phyloP scores from a whole-genome alignment of 306 rosid species.

The Rosa chinensis region DNA sequence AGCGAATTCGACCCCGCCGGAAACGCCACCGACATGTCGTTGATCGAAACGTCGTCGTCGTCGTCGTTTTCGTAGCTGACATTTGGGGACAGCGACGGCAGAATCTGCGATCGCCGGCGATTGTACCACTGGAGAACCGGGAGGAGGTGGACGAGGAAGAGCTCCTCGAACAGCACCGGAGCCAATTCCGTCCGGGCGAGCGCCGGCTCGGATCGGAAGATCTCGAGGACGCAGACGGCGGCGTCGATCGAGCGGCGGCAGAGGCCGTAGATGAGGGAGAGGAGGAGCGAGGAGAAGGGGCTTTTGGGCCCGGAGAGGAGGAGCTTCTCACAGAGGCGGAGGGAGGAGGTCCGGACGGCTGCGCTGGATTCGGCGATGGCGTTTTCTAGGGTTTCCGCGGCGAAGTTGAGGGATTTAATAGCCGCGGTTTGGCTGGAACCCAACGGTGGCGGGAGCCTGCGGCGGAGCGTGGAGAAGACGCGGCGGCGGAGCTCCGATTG shows the following conservation, averaged over 20 bases:
- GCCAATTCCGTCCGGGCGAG: slow-evolving; percentile 69
- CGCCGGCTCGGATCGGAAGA: slow-evolving; percentile 50
- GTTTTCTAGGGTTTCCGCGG: slow-evolving; percentile 52
- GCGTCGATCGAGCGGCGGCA: slow-evolving; percentile 40
- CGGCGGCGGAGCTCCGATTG: slow-evolving; percentile 51
- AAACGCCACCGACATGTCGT: slow-evolving; percentile 34
- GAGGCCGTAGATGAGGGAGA: slow-evolving; percentile 57
- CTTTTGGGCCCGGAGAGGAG: slow-evolving; percentile 49
- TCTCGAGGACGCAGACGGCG: slow-evolving; percentile 47
- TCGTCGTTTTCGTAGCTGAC: slow-evolving; percentile 22
- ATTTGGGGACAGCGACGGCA: slow-evolving; percentile 24
- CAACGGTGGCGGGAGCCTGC: background rate
- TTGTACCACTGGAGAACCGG: slow-evolving; percentile 58
- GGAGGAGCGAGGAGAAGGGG: slow-evolving; percentile 58
- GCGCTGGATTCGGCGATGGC: slow-evolving; percentile 47
- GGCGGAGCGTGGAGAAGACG: slow-evolving; percentile 43
- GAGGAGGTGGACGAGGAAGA: slow-evolving; percentile 65
- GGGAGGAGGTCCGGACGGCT: slow-evolving; percentile 47
- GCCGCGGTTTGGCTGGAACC: slow-evolving; percentile 30
- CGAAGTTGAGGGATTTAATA: slow-evolving; percentile 54
- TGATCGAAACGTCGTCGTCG: slow-evolving; percentile 51
- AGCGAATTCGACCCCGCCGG: slow-evolving; percentile 51
- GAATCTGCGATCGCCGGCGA: slow-evolving; percentile 50
- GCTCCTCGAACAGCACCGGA: slow-evolving; percentile 60
- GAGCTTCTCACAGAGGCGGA: slow-evolving; percentile 61